A percentile compares a stretch with the other conserved stretches of the same genome.
Evolutionary conservation across 345 rosid genomes (phyloP).

Genomic region (Bruguiera gymnorhiza): DNA sequence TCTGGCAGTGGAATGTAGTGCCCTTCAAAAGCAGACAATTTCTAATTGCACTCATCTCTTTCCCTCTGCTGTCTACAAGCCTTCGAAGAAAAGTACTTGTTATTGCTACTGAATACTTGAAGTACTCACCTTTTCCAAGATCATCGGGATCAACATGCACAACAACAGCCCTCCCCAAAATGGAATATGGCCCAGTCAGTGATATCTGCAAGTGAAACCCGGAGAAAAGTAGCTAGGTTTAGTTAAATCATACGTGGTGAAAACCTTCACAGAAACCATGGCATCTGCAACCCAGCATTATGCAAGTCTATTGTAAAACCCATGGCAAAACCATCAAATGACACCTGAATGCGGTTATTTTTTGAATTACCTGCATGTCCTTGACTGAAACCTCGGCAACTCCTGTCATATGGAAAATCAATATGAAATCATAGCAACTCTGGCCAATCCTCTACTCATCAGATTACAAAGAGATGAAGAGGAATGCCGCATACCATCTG

Average conservation of each 20-base stretch:
- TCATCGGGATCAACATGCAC: slow-evolving; percentile 91
- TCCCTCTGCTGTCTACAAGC: background rate
- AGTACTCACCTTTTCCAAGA: slow-evolving; percentile 68
- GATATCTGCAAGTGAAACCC: slow-evolving; percentile 58
- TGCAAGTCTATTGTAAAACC: background rate
- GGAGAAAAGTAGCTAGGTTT: background rate
- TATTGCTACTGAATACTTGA: slow-evolving; percentile 18
- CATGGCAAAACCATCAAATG: background rate
- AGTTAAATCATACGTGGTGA: background rate
- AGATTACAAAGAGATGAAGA: slow-evolving; percentile 1
- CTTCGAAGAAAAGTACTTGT: slow-evolving; percentile 24
- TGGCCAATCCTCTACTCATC: background rate
- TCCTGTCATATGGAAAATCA: slow-evolving; percentile 47
- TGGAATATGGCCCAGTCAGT: slow-evolving; percentile 70
- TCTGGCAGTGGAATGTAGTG: no score
- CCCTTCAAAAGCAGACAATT: no score
- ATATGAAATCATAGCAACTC: slow-evolving; percentile 2
- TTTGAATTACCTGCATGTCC: slow-evolving; percentile 50
- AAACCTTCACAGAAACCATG: background rate
- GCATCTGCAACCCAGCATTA: background rate
- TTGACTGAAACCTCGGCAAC: slow-evolving; percentile 75
- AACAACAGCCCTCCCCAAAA: slow-evolving; percentile 69
- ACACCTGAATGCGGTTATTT: background rate
- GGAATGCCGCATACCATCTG: slow-evolving; percentile 52
- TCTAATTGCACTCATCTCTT: no score